Evolutionary conservation across 768 basidiomycete species (phyloP), one percentile per base, ranked within the genome.

Genomic region (Serendipita vermifera): DNA sequence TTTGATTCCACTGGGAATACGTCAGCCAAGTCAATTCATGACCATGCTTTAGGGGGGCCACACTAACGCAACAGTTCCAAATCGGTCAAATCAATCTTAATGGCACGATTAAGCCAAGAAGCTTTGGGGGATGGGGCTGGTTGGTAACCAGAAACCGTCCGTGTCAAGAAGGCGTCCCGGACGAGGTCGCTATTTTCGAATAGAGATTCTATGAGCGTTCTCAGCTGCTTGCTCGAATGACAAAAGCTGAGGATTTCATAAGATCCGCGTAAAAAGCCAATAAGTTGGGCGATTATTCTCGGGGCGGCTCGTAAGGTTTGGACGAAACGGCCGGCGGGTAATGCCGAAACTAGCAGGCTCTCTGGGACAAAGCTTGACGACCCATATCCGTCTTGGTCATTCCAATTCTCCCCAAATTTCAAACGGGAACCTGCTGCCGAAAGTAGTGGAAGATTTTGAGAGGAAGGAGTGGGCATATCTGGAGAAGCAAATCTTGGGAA

Each of bases 1-100:
- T 22, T 31, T 29, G 46, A 51, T 51, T 51, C 46, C 22, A 51
- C 46, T 51, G 32, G n/a, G 11, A 51, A 20, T 31, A n/a, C n/a
- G 46, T 51, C 27, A 51, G 46, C 9, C 22, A 9, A 3, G 5
- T 7, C 39, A 31, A 51, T 51, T n/a, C 9, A n/a, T 5, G 15
- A 51, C 24, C 46, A 36, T 36, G 35, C 35, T n/a, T 26, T 31
- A 51, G 40, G n/a, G n/a, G n/a, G n/a, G n/a, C n/a, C n/a, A n/a
- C 22, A 51, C 46, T 22, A 15, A 51, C 46, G 27, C n/a, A 51
- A n/a, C 15, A 51, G 46, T 7, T 51, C 46, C 9, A 51, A 9
- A 29, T 51, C 46, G 24, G 17, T 51, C 46, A 51, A 29, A 51
- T 51, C 46, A 11, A 51, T 51, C 46, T 51, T 51, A 9, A 51